phyloP scores from a whole-genome alignment of 2,329 filamentous ascomycete genomes.

The Xylaria sp. region DNA sequence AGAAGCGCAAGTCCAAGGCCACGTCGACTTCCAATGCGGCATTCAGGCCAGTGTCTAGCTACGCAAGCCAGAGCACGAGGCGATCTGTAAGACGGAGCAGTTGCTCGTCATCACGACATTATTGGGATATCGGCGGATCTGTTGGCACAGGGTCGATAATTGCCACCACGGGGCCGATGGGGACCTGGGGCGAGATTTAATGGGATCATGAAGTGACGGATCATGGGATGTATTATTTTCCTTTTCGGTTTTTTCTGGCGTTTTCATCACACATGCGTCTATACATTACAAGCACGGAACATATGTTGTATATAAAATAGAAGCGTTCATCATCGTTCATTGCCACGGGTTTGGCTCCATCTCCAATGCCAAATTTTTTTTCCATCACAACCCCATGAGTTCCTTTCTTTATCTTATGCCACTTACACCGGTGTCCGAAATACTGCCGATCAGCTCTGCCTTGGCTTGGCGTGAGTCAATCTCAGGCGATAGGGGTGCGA shows the following conservation, averaged over 20 bases:
- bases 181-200: constrained; percentile 70
- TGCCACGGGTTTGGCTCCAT: constrained; percentile 4
- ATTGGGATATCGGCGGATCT: constrained; percentile 85
- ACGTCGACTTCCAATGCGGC: constrained; percentile 46
- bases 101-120: constrained; percentile 68
- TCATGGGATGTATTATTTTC: no score
- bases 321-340: constrained; percentile 1
- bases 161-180: constrained; percentile 61
- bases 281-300: constrained; percentile 14
- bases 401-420: background rate
- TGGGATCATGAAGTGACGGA: constrained; percentile 29
- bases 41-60: constrained; percentile 57
- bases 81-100: constrained; percentile 63
- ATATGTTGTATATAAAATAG: constrained; percentile 6
- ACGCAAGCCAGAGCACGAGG: constrained; percentile 81
- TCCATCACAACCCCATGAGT: background rate
- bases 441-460: constrained; percentile 7
- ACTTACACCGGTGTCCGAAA: constrained; percentile 5
- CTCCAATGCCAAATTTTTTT: constrained; percentile 3
- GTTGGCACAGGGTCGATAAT: constrained; percentile 70
- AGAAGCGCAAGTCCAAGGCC: constrained; percentile 54
- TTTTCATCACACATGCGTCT: constrained; percentile 5
- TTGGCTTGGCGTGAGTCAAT: background rate
- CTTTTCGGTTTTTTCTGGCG: background rate
- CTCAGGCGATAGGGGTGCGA: background rate